Base-by-base conservation (phyloP, 495 filamentous ascomycete species). In the Trichocladium uniseriatum region DNA sequence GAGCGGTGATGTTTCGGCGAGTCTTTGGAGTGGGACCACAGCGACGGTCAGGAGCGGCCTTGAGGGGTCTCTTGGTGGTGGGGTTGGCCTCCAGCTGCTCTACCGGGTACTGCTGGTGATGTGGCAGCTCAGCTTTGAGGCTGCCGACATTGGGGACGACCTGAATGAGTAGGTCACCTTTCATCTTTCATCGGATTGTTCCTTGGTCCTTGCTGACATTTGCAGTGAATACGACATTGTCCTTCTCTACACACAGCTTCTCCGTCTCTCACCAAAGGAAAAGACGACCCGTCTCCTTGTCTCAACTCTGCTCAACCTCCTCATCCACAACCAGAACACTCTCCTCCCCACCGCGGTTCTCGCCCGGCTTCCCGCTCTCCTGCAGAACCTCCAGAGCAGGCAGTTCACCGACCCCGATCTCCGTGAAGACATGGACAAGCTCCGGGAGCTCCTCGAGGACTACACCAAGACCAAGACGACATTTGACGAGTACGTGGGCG, bases 391-490 rank as follows among this genome's bases (percentile, higher is more conserved):
- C 45, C 76, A 78, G 49, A 78, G 81, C 28, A 86, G 91, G 44
- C 92, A 94, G 61, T 74, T 94, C 49, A 84, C 86, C 41, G 92
- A 98, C 65, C 78, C 81, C 29, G 92, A 98, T 62, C 79, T 97
- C 24, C 77, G 87, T 21, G 87, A 94, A 54, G 92, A 98, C 64
- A 77, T 97, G 11, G 73, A 79, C 46, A 72, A 70, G 18, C 74
- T 98, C 13, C 82, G 73, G 19, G 80, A 84, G 36, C 83, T 90
- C 69, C 72, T 97, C 68, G 88, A 94, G 19, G 89, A 92, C 41
- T 96, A 97, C 66, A 91, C 89, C 54, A 88, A 87, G 63, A 92
- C 87, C 32, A 94, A 96, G 70, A 98, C 94, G 5, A 98, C 91
- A 0, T 94, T 98, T 56, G 91, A 95, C 67, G 83, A 94, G 62